Base-by-base conservation (phyloP, 1,139 yeast genomes). In the Groenewaldozyma sp. region DNA sequence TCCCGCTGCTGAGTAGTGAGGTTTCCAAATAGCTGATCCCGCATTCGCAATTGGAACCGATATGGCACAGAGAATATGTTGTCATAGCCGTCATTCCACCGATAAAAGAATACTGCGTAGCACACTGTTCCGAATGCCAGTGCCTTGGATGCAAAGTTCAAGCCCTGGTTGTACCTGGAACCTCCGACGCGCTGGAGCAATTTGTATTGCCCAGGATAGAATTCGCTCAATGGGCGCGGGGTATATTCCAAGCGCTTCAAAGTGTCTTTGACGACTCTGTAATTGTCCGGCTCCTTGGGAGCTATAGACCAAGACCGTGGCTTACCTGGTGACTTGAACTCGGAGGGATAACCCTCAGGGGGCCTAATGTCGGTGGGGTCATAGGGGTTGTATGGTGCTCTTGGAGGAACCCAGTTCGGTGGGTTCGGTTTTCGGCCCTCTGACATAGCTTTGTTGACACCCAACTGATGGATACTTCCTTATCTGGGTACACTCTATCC, bases 61-160 rank as follows among this genome's bases (percentile, higher is more conserved):
- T 82, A 77, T 39, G 82, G 76, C 37, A 72, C 76, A 10, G 83
- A 71, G 59, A 83, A 78, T 3, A 82, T 76, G 52, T 82, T 79
- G 47, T 83, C 93, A 50, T 75, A 73, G 6, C 88, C 88, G 43
- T 83, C 93, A 55, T 84, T 82, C 94, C 94, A 83, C 41, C 88
- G 67, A 56, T 79, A 74, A 60, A 82, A 78, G 55, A 83, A 83
- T 6, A 80, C 72, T 29, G 78, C 79, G 3, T 17, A 27, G 18
- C 2, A 73, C 45, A 46, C 41, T 33, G 51, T 35, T 14, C 50
- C 39, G 4, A 48, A 44, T n/a, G 55, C 54, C 39, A 55, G 41
- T 14, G 49, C 31, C 24, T 45, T 41, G 3, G 56, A 48, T 3
- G 59, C 48, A 39, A 46, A 46, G 29, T 49, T 42, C 29, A 62